These are phyloP conservation scores for Drechmeria coniospora DNA, from an alignment of 2,329 filamentous ascomycete genomes.

Conservation along the genomic window DNA sequence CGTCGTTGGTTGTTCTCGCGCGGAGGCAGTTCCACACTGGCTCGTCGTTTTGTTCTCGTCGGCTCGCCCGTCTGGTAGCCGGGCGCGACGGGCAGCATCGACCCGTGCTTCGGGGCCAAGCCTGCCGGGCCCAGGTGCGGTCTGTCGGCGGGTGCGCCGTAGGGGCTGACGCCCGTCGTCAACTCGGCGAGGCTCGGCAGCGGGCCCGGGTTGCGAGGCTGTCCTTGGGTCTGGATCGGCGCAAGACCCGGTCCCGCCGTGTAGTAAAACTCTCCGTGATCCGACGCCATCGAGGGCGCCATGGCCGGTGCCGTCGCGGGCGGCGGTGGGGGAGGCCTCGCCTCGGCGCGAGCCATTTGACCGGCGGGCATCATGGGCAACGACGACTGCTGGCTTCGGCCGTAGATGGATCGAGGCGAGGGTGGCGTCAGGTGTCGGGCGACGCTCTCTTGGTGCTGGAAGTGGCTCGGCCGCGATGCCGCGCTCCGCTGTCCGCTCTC, in stretches of 20 bases:
- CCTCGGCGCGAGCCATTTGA: constrained; percentile 20
- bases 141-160: constrained; percentile 31
- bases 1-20: constrained; percentile 30
- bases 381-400: constrained; percentile 17
- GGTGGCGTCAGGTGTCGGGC: constrained; percentile 26
- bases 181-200: constrained; percentile 48
- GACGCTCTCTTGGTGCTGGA: constrained; percentile 30
- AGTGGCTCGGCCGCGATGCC: constrained; percentile 24
- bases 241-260: constrained; percentile 28
- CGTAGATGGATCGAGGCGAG: constrained; percentile 25
- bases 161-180: constrained; percentile 47
- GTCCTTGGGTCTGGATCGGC: constrained; percentile 33
- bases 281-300: constrained; percentile 13
- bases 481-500: constrained; percentile 25
- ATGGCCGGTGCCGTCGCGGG: constrained; percentile 8
- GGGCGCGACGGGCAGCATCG: constrained; percentile 17
- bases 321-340: constrained; percentile 19
- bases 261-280: constrained; percentile 16
- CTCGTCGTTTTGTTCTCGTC: constrained; percentile 33
- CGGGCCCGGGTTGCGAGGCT: constrained; percentile 24
- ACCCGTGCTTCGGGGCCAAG: constrained; percentile 21
- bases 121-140: constrained; percentile 14
- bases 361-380: constrained; percentile 14
- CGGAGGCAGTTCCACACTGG: constrained; percentile 29
- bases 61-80: constrained; percentile 21